phyloP scores from a whole-genome alignment of 305 asterid genomes.

The Striga hermonthica region DNA sequence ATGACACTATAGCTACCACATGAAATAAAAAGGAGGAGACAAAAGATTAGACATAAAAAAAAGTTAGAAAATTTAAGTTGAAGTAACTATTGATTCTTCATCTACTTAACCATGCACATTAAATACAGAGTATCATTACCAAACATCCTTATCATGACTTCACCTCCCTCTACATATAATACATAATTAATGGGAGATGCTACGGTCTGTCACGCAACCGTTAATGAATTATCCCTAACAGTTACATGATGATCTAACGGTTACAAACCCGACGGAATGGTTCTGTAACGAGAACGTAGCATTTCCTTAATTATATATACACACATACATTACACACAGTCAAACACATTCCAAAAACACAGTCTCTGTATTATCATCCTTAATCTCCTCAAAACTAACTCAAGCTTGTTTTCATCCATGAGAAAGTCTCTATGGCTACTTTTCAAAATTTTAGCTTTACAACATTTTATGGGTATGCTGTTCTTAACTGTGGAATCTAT shows the following conservation, averaged over 20 bases:
- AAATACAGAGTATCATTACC: constrained; percentile 25
- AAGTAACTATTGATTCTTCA: constrained; percentile 44
- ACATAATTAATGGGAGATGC: too few relatives aligned
- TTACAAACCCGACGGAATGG: too few relatives aligned
- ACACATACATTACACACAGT: not conserved
- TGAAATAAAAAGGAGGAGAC: too few relatives aligned
- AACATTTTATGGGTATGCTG: constrained; percentile 32
- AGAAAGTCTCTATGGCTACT: constrained; percentile 28
- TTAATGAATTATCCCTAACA: too few relatives aligned
- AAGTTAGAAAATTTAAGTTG: constrained; percentile 29
- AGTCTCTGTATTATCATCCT: not conserved
- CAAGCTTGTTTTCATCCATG: constrained; percentile 27
- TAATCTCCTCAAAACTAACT: not conserved
- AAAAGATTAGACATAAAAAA: not conserved
- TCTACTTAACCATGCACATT: constrained; percentile 20
- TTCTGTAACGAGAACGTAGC: too few relatives aligned
- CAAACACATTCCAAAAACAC: not conserved
- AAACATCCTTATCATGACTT: constrained; percentile 20
- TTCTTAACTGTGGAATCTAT: too few relatives aligned
- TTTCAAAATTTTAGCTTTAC: constrained; percentile 31
- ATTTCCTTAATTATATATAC: too few relatives aligned
- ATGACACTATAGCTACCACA: too few relatives aligned
- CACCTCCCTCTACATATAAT: not conserved
- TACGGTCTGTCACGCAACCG: too few relatives aligned
- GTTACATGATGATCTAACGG: too few relatives aligned